Evolutionary conservation across 768 basidiomycete species (phyloP), one percentile per base, ranked within the genome.

Genomic region (Trametes cubensis): DNA sequence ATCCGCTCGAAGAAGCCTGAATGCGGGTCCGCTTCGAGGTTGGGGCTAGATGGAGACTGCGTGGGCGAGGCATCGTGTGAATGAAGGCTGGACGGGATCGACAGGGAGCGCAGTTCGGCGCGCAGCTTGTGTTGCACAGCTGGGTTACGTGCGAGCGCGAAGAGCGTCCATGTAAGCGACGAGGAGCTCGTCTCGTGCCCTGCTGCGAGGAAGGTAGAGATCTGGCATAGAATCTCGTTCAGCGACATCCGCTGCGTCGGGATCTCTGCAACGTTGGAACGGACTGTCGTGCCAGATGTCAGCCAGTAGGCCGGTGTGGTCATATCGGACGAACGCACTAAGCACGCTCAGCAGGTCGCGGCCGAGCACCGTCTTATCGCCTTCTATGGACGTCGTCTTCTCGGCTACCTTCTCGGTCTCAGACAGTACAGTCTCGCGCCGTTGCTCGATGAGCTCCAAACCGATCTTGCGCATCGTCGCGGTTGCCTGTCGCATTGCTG

Each of bases 151-250:
- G 80, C 74, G 56, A 89, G 80, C 45, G 81, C 79, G 69, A 85
- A 86, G 3, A 89, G 75, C 57, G 81, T 82, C 86, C 86, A 90
- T 7, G 84, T 79, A 17, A 88, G 74, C 4, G 85, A 82, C 6
- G 78, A 78, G 0, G 83, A 77, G 18, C 81, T 81, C 1, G 86
- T 86, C 70, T 89, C 87, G 74, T 89, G 83, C 13, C 88, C 87
- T 50, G 85, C 84, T 15, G 83, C 78, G 30, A 88, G 76, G 69
- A 88, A 87, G 0, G 85, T 87, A 13, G 82, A 80, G 62, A 88
- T 87, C 65, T 87, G 88, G 65, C 79, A 84, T 23, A 85, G 74
- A 2, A 83, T 79, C 63, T 90, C 86, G n/a, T 77, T 72, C 40
- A 81, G 78, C 13, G 81, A 78, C 77, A 90, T 78, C n/a, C 78